Percentiles rank a stretch among this genome's conserved stretches.
phyloP scores from a whole-genome alignment of 2,329 filamentous ascomycete genomes.

The Geosmithia flava region DNA sequence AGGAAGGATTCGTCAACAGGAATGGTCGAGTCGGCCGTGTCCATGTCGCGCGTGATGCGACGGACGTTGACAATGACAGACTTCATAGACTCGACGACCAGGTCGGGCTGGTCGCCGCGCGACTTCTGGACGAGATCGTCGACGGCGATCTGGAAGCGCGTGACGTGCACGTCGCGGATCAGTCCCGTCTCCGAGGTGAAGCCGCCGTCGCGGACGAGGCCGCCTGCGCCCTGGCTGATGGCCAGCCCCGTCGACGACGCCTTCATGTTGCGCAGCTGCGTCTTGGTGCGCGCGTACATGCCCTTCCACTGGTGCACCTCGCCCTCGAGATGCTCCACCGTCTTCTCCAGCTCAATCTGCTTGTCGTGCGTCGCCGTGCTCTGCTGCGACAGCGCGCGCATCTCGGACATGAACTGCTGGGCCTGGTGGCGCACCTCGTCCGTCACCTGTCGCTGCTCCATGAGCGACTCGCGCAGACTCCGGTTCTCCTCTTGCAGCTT shows the following conservation, averaged over 20 bases:
- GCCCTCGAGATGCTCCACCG: slow-evolving; percentile 63
- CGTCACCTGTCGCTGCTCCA: slow-evolving; percentile 69
- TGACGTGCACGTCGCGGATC: slow-evolving; percentile 85
- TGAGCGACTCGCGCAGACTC: slow-evolving; percentile 49
- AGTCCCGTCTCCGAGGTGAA: slow-evolving; percentile 63
- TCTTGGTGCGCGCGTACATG: slow-evolving; percentile 78
- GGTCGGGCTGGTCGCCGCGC: slow-evolving; percentile 58
- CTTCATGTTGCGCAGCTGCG: slow-evolving; percentile 71
- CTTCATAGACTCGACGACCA: slow-evolving; percentile 78
- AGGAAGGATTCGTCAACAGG: slow-evolving; percentile 38
- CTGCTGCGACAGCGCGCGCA: slow-evolving; percentile 74
- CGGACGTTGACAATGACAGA: slow-evolving; percentile 71
- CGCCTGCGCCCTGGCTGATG: slow-evolving; percentile 57
- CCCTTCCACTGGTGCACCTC: slow-evolving; percentile 86
- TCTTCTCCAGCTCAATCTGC: slow-evolving; percentile 65
- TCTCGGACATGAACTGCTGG: slow-evolving; percentile 73
- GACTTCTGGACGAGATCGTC: slow-evolving; percentile 78
- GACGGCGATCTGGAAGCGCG: slow-evolving; percentile 87
- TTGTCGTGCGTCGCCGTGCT: slow-evolving; percentile 69
- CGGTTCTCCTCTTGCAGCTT: slow-evolving; percentile 59
- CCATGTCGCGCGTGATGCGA: slow-evolving; percentile 72
- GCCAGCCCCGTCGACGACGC: slow-evolving; percentile 67
- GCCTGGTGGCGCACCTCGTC: slow-evolving; percentile 81
- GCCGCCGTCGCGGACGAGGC: slow-evolving; percentile 50
- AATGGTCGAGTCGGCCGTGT: slow-evolving; percentile 31